These are phyloP conservation scores for Ceratobasidium sp. DNA, from an alignment of 1,284 basidiomycete genomes.

Conservation along the genomic window DNA sequence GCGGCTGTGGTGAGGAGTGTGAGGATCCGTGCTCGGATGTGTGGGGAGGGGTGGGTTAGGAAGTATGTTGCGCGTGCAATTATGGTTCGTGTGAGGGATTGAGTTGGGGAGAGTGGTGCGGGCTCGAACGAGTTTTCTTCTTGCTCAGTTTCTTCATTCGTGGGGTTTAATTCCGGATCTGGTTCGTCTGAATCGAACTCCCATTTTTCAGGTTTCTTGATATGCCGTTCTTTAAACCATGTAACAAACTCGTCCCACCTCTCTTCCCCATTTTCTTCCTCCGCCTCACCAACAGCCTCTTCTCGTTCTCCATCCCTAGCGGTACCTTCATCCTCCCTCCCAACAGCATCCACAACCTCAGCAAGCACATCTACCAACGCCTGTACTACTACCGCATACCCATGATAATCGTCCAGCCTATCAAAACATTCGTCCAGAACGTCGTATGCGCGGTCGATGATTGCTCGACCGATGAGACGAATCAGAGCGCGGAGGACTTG, in stretches of 20 bases:
- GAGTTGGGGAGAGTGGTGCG: slow-evolving; percentile 72
- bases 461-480: slow-evolving; percentile 83
- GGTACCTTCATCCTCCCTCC: slow-evolving; percentile 63
- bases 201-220: slow-evolving; percentile 58
- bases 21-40: slow-evolving; percentile 85
- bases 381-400: slow-evolving; percentile 86
- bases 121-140: slow-evolving; percentile 58
- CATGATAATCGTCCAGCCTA: slow-evolving; percentile 91
- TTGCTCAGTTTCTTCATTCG: not conserved
- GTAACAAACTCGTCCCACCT: slow-evolving; percentile 66
- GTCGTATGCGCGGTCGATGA: slow-evolving; percentile 88
- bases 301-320: slow-evolving; percentile 49
- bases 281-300: slow-evolving; percentile 54
- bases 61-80: slow-evolving; percentile 88
- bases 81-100: slow-evolving; percentile 83
- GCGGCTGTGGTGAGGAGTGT: slow-evolving; percentile 78
- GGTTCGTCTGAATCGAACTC: slow-evolving; percentile 52
- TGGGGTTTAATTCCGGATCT: slow-evolving; percentile 39
- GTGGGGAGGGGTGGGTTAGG: slow-evolving; percentile 86
- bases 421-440: slow-evolving; percentile 96
- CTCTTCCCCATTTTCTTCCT: slow-evolving; percentile 53
- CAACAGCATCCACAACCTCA: slow-evolving; percentile 80
- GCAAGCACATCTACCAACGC: slow-evolving; percentile 88
- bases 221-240: slow-evolving; percentile 73
- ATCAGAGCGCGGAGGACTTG: slow-evolving; percentile 86